A percentile compares a stretch with the other conserved stretches of the same genome.
Conservation (phyloP, 306 rosid species). For the Bauhinia variegata region DNA sequence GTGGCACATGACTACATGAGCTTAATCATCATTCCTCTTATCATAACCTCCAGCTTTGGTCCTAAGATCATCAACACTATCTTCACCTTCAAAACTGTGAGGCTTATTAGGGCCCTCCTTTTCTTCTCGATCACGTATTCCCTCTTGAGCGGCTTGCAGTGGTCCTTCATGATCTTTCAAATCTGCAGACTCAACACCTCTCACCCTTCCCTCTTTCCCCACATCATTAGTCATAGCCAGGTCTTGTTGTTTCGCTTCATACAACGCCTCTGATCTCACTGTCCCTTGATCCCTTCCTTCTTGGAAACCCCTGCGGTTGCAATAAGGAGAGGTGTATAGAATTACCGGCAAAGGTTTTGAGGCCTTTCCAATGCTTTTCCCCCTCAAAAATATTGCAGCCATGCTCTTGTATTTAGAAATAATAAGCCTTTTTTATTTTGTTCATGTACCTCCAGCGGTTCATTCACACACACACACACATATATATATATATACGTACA, state of each 20-base stretch:
- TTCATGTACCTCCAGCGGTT: too few species aligned
- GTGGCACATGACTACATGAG: too few species aligned
- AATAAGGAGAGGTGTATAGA: not conserved
- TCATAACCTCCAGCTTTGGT: slow-evolving; percentile 27
- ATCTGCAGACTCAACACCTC: slow-evolving; percentile 37
- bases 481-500: too few species aligned
- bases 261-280: slow-evolving; percentile 27
- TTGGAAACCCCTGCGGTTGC: not conserved
- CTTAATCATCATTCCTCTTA: not conserved
- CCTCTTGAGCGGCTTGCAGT: slow-evolving; percentile 39
- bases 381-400: too few species aligned
- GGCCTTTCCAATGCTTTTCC: too few species aligned
- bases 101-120: not conserved
- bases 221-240: slow-evolving; percentile 4
- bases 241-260: slow-evolving; percentile 24
- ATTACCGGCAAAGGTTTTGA: too few species aligned
- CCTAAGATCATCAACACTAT: slow-evolving; percentile 18
- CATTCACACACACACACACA: too few species aligned
- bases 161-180: slow-evolving; percentile 43
- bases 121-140: not conserved
- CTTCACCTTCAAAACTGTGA: not conserved
- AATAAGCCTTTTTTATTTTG: too few species aligned
- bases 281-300: slow-evolving; percentile 16
- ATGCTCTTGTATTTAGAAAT: too few species aligned
- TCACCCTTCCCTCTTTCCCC: slow-evolving; percentile 30